These are phyloP conservation scores for Larix kaempferi DNA, from an alignment of 75 land plant species.

Conservation along the genomic window DNA sequence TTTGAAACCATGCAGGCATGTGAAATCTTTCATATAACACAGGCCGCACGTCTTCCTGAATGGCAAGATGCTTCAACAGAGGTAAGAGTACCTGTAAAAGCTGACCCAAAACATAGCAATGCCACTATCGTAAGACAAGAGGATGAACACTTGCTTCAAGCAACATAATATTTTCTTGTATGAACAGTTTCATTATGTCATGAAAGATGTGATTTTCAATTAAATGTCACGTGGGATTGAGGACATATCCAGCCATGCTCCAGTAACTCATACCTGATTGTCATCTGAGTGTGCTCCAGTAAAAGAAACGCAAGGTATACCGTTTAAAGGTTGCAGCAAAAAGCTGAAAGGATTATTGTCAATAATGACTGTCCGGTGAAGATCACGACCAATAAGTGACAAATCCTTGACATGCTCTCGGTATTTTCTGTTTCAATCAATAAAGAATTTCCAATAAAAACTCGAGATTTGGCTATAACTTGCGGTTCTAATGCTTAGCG, in stretches of 20 bases:
- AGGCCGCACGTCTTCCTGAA: constrained; percentile 71
- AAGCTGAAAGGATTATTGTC: constrained; percentile 94
- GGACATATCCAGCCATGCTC: neutral
- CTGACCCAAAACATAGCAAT: constrained; percentile 28
- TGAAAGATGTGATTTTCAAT: neutral
- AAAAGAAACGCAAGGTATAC: constrained; percentile 85
- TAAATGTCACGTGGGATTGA: neutral
- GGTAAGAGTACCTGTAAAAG: constrained; percentile 77
- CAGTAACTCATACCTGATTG: constrained; percentile 51
- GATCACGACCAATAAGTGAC: constrained; percentile 55
- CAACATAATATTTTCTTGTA: constrained; percentile 5
- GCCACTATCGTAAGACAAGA: neutral
- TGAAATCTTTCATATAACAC: constrained; percentile 59
- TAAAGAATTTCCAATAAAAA: neutral
- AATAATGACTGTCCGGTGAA: constrained; percentile 70
- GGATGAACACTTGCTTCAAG: neutral
- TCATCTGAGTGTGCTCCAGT: constrained; percentile 72
- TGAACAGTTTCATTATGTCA: constrained; percentile 3
- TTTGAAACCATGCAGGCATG: constrained; percentile 88
- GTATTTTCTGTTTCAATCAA: constrained; percentile 44
- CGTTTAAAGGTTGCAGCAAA: constrained; percentile 81
- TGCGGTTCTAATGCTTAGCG: neutral
- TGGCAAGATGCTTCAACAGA: constrained; percentile 58
- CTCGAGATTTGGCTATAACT: neutral
- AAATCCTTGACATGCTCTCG: constrained; percentile 90